A percentile compares a stretch with the other conserved stretches of the same genome.
Conservation (phyloP, 208 protist genomes). For the Naegleria gruberi region DNA sequence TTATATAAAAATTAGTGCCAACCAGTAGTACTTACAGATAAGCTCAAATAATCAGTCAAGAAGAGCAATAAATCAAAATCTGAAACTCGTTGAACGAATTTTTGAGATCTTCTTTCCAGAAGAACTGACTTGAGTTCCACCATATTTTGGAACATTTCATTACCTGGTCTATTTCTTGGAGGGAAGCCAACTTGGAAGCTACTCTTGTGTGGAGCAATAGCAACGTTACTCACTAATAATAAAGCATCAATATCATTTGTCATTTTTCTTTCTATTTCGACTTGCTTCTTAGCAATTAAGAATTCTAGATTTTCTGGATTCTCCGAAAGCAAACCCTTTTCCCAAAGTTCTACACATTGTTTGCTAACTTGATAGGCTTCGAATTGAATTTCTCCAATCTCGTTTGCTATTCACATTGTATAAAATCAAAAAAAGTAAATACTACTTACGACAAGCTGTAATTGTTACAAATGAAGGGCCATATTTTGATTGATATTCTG, state of each 20-base stretch:
- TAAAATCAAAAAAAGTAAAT: background rate
- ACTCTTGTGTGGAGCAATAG: background rate
- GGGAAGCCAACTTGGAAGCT: background rate
- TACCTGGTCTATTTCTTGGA: background rate
- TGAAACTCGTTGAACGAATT: background rate
- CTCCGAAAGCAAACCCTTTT: background rate
- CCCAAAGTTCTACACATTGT: slow-evolving; percentile 9
- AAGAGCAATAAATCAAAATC: slow-evolving; percentile 13
- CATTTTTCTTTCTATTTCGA: slow-evolving; percentile 15
- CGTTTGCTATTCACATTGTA: background rate
- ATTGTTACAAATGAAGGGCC: slow-evolving; percentile 6
- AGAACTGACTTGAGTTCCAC: background rate
- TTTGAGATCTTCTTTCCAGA: background rate
- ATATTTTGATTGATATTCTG: slow-evolving; percentile 3
- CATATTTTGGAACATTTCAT: background rate
- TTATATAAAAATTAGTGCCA: background rate
- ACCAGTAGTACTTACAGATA: background rate
- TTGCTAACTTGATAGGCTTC: slow-evolving; percentile 8
- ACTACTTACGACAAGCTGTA: background rate
- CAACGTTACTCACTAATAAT: background rate
- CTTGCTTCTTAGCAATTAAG: background rate
- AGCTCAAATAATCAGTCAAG: background rate
- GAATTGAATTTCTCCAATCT: background rate
- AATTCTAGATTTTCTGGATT: background rate
- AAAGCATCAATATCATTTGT: background rate